Evolutionary conservation across 352 stramenopile genomes (phyloP), one percentile per base, ranked within the genome.

Genomic region (Thalassiosira livingstoniorum): DNA sequence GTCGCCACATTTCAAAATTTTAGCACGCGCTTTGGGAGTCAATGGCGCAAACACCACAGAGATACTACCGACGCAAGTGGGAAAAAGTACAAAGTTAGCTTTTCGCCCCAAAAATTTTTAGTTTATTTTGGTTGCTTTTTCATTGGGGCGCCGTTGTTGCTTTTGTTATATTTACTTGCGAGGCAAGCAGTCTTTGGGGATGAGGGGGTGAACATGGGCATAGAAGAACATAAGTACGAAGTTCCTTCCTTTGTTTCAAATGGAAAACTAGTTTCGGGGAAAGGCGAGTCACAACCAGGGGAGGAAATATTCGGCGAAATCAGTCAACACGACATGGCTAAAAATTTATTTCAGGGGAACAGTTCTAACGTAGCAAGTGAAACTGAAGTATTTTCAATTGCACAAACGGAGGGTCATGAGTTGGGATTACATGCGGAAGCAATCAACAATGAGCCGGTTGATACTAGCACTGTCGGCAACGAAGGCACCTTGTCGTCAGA

Each of bases 181-280:
- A 77, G 78, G 39, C 69, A 85, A 37, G 71, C 70, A 45, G 78
- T 85, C n/a, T 85, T 85, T 75, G 78, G 78, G 34, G 78, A 85
- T 80, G 78, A 80, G 31, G 71, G 66, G 15, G 58, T 61, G 34
- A 57, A 29, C 0, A 53, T 32, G 55, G 43, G 64, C 53, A 18
- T 37, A 27, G 21, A 29, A 51, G 57, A 65, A 35, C 65, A 82
- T 53, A 85, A 67, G 55, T 72, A 84, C 45, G 77, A 84, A 76
- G 69, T 84, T 32, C 54, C 64, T 43, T 18, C 64, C 25, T 51
- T 72, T 70, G 60, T 47, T 51, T 18, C 21, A 27, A 67, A 67
- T 67, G 47, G 5, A 3, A 68, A 10, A 42, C 10, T 47, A 15
- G 37, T 29, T 58, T 1, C 27, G 37, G 47, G 27, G 29, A 34